Percentiles rank a stretch among this genome's conserved stretches.
These are phyloP conservation scores for Thalassiosira ordinaria DNA, from an alignment of 352 stramenopile genomes.

Conservation along the genomic window DNA sequence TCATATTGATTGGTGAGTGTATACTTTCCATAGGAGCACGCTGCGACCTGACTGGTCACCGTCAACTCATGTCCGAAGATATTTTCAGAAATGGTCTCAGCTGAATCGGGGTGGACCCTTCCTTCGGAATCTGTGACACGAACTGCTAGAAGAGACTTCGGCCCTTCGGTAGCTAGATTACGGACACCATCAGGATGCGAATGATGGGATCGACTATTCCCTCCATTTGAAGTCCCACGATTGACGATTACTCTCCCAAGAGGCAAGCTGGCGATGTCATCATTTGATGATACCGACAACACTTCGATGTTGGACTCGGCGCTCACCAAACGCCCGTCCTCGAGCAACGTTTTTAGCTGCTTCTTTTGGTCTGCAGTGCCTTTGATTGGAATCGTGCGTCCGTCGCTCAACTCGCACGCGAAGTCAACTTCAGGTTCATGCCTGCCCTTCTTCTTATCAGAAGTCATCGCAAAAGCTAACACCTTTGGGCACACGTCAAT, in stretches of 20 bases:
- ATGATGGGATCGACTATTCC: too few species aligned
- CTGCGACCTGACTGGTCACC: too few species aligned
- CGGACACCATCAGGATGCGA: too few species aligned
- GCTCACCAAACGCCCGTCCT: constrained; percentile 33
- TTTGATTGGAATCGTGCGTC: constrained; percentile 25
- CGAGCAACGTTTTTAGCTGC: constrained; percentile 21
- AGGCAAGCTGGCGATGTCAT: too few species aligned
- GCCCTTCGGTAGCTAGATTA: constrained; percentile 14
- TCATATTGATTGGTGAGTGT: constrained; percentile 31
- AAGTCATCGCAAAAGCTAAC: too few species aligned
- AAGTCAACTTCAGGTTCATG: constrained; percentile 35
- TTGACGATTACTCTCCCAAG: too few species aligned
- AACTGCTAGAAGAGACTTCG: constrained; percentile 38
- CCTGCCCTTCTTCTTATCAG: too few species aligned
- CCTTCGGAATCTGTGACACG: constrained; percentile 44
- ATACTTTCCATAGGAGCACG: constrained; percentile 50
- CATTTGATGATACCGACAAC: neutral
- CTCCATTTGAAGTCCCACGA: too few species aligned
- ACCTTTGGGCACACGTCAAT: too few species aligned
- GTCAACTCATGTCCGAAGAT: constrained; percentile 38
- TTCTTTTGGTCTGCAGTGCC: constrained; percentile 33
- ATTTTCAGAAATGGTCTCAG: constrained; percentile 46
- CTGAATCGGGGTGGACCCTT: constrained; percentile 3
- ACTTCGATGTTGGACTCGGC: constrained; percentile 35
- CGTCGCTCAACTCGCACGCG: constrained; percentile 27